phyloP scores from a whole-genome alignment of 306 rosid species.

The Sicyos baderoa region DNA sequence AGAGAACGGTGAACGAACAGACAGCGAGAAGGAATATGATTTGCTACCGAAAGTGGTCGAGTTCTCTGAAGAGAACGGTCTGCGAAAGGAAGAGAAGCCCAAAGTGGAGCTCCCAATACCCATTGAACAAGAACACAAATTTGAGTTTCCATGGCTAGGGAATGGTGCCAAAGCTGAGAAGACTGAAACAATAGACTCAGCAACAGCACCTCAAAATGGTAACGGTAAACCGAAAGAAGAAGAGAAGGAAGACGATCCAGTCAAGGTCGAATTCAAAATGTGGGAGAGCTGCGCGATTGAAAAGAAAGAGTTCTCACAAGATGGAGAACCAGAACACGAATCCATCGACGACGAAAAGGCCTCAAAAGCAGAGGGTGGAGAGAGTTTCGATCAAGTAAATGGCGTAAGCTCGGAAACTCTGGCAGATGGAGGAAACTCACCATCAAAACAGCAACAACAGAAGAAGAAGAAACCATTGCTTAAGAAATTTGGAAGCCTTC shows the following conservation, averaged over 20 bases:
- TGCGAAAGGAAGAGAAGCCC: slow-evolving; percentile 47
- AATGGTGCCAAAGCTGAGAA: background rate
- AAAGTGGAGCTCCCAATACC: slow-evolving; percentile 34
- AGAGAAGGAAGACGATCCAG: slow-evolving; percentile 46
- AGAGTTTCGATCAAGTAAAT: slow-evolving; percentile 50
- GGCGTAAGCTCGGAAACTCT: slow-evolving; percentile 40
- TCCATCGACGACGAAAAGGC: slow-evolving; percentile 42
- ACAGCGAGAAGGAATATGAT: slow-evolving; percentile 84
- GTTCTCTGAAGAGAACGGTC: slow-evolving; percentile 92
- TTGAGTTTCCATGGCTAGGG: slow-evolving; percentile 35
- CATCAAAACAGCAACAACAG: slow-evolving; percentile 54
- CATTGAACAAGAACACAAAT: slow-evolving; percentile 28
- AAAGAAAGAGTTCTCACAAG: slow-evolving; percentile 44
- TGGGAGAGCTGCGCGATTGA: slow-evolving; percentile 20
- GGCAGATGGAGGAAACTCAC: slow-evolving; percentile 45
- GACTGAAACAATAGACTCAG: slow-evolving; percentile 31
- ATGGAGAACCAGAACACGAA: slow-evolving; percentile 59
- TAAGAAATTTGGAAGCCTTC: slow-evolving; percentile 77
- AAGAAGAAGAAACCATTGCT: slow-evolving; percentile 91
- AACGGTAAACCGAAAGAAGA: slow-evolving; percentile 23
- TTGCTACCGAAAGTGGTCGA: slow-evolving; percentile 88
- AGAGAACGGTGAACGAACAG: slow-evolving; percentile 54
- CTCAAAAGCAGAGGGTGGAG: slow-evolving; percentile 43
- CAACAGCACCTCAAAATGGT: slow-evolving; percentile 27
- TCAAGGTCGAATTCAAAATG: slow-evolving; percentile 63